phyloP scores from a whole-genome alignment of 192 early-diverging fungal genomes.

The Podila clonocystis region DNA sequence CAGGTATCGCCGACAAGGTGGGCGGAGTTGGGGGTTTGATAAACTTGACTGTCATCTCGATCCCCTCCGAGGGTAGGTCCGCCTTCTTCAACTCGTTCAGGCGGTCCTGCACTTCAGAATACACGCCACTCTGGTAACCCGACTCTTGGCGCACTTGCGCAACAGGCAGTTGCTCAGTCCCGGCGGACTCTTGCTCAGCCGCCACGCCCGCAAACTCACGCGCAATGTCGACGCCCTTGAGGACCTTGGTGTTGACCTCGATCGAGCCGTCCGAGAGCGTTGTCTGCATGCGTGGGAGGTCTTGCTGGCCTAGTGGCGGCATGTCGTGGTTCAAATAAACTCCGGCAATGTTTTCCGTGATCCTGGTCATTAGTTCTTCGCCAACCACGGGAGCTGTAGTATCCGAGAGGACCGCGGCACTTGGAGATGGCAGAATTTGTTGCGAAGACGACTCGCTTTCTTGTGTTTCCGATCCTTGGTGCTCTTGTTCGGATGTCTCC shows the following conservation, averaged over 20 bases:
- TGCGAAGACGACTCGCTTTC: not conserved
- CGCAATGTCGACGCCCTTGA: slow-evolving; percentile 29
- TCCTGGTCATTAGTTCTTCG: not conserved
- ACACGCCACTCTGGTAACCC: slow-evolving; percentile 33
- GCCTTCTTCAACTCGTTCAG: not conserved
- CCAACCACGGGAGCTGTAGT: not conserved
- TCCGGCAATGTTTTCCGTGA: slow-evolving; percentile 14
- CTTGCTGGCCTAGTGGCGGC: slow-evolving; percentile 32
- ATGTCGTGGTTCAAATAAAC: slow-evolving; percentile 33
- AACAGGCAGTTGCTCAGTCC: not conserved
- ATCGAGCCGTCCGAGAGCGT: slow-evolving; percentile 12
- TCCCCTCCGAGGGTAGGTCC: slow-evolving; percentile 12
- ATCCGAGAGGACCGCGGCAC: not conserved
- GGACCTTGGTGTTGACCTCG: slow-evolving; percentile 19
- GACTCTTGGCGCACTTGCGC: slow-evolving; percentile 12
- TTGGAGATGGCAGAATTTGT: not conserved
- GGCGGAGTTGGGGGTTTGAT: not conserved
- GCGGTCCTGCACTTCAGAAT: slow-evolving; percentile 28
- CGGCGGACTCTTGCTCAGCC: not conserved
- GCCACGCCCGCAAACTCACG: slow-evolving; percentile 8
- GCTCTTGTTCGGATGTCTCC: no score
- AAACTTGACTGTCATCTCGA: slow-evolving; percentile 19
- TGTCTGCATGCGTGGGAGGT: slow-evolving; percentile 27
- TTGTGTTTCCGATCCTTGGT: no score
- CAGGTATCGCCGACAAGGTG: not conserved